Conservation (phyloP, 768 basidiomycete species). For the Pholiota conissans region DNA sequence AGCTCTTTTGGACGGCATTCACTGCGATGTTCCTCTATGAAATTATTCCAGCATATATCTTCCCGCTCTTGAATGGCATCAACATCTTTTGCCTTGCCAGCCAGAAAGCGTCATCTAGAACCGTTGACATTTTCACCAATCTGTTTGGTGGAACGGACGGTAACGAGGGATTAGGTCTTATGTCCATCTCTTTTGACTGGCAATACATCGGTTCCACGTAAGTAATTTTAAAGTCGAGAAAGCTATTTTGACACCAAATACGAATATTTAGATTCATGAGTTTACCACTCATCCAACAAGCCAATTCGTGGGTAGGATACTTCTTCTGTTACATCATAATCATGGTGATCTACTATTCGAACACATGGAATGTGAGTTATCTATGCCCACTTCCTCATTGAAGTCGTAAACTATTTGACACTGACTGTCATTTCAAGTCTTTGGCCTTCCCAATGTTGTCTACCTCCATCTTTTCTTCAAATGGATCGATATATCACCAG, state of each 20-base stretch:
- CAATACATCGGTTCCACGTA: constrained; percentile 56
- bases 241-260: neutral
- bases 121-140: constrained; percentile 54
- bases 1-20: constrained; percentile 53
- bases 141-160: constrained; percentile 67
- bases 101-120: constrained; percentile 41
- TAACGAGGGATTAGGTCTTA: constrained; percentile 67
- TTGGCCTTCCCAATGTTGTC: constrained; percentile 60
- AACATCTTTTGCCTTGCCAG: constrained; percentile 62
- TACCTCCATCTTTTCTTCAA: constrained; percentile 52
- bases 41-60: constrained; percentile 55
- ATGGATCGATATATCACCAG: constrained; percentile 58
- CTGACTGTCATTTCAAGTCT: constrained; percentile 33
- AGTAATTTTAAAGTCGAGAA: constrained; percentile 4
- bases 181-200: constrained; percentile 69
- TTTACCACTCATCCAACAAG: constrained; percentile 56
- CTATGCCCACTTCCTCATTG: neutral
- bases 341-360: constrained; percentile 61
- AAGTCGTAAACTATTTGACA: neutral
- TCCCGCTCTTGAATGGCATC: constrained; percentile 63
- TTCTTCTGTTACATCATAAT: constrained; percentile 52
- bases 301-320: constrained; percentile 59
- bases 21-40: constrained; percentile 54
- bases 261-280: constrained; percentile 41
- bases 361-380: constrained; percentile 54